Base-by-base conservation (phyloP, 2,329 filamentous ascomycete genomes). In the Fusarium equiseti region DNA sequence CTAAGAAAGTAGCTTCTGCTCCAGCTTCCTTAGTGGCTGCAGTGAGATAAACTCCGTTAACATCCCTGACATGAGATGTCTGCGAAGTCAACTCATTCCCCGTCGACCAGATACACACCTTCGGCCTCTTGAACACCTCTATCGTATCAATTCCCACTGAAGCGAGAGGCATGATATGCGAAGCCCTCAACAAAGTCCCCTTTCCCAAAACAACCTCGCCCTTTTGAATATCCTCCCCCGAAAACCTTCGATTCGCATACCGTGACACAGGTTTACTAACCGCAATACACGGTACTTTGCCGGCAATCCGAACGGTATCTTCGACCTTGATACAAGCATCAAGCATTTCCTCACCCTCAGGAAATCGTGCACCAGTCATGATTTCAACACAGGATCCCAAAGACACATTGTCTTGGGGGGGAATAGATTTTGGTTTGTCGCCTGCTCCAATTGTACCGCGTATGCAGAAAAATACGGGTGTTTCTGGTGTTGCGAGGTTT, bases 281-380 rank as follows among this genome's bases (percentile, higher is more conserved):
- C 0, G 29, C 43, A 2, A 49, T 29, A 3, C 42, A 56, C 0
- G 9, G 26, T 0, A 29, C 45, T 10, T 26, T 31, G 0, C 16
- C 45, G 3, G 45, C 18, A 4, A 48, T 31, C 2, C 24, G 24
- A 15, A 48, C n/a, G 2, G 45, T 48, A 15, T 48, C 45, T 29
- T 48, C 45, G 7, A 48, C 42, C 4, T 56, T 56, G 13, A 49
- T 3, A 2, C 53, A 56, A 1, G 53, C 53, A 6, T 56, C 43
- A 3, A 56, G 16, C 0, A 29, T 3, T 0, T 56, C 52, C 1
- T 18, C 29, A 4, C 43, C 53, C 2, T 49, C 8, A 4, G 53
- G 53, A 1, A 56, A 56, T 29, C 11, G 18, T 2, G 29, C 43
- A 2, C 53, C 53, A 0, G 53, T 56, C 53, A 56, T 56, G 2